phyloP scores from a whole-genome alignment of 2,329 filamentous ascomycete species.

The Penicillium sp. region DNA sequence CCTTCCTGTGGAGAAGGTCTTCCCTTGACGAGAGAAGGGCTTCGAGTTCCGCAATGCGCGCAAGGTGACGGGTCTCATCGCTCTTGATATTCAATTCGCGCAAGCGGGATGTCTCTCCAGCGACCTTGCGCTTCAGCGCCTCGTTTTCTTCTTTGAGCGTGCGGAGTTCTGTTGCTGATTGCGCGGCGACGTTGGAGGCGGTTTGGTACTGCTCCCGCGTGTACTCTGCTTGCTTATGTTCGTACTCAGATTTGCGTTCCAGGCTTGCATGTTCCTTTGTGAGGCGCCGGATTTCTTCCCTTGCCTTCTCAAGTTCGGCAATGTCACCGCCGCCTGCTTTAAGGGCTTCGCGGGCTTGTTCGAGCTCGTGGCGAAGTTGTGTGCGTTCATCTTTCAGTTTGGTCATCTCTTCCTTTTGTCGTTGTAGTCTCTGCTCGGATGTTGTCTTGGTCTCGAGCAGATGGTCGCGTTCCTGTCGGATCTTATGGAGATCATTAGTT shows the following conservation, averaged over 20 bases:
- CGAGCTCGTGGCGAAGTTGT: constrained; percentile 43
- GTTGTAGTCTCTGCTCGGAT: constrained; percentile 39
- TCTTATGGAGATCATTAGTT: constrained; percentile 42
- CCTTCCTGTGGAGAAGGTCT: constrained; percentile 46
- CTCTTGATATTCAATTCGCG: constrained; percentile 44
- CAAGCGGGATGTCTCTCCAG: constrained; percentile 42
- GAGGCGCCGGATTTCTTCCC: constrained; percentile 45
- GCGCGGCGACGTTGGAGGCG: constrained; percentile 50
- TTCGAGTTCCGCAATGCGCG: constrained; percentile 47
- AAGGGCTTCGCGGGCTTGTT: constrained; percentile 44
- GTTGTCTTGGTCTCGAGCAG: constrained; percentile 36
- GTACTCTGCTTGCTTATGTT: constrained; percentile 51
- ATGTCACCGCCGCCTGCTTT: constrained; percentile 46
- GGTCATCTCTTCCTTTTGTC: constrained; percentile 42
- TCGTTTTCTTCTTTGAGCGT: constrained; percentile 45
- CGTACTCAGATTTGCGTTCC: constrained; percentile 46
- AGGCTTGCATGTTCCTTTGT: constrained; percentile 41
- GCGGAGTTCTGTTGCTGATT: constrained; percentile 44
- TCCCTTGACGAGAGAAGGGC: constrained; percentile 42
- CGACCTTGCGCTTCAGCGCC: constrained; percentile 42
- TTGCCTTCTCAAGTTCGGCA: constrained; percentile 47
- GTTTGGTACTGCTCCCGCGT: constrained; percentile 53
- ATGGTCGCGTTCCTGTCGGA: constrained; percentile 42
- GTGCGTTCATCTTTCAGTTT: constrained; percentile 49
- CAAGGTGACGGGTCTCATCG: constrained; percentile 40